phyloP scores from a whole-genome alignment of 805 yeast species.

The Schwanniomyces vanrijiae region DNA sequence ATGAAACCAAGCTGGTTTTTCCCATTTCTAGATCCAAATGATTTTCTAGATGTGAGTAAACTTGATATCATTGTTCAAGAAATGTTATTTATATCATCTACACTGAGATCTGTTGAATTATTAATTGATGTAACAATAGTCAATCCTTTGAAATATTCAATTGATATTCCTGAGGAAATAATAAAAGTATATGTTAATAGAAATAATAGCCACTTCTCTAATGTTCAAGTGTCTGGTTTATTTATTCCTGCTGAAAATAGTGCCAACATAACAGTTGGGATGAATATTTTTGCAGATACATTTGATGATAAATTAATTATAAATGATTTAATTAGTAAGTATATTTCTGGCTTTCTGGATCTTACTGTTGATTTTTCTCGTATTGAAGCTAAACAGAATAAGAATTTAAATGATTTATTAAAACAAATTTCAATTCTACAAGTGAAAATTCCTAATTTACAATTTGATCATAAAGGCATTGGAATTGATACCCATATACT shows the following conservation, averaged over 20 bases:
- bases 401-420: conserved; percentile 12
- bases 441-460: conserved; percentile 24
- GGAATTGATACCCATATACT: background rate
- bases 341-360: conserved; percentile 31
- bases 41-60: conserved; percentile 3
- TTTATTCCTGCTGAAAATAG: conserved; percentile 11
- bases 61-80: conserved; percentile 14
- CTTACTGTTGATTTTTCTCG: conserved; percentile 28
- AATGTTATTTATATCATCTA: conserved; percentile 27
- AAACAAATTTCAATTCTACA: conserved; percentile 16
- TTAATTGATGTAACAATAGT: conserved; percentile 26
- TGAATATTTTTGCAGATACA: background rate
- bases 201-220: conserved; percentile 9
- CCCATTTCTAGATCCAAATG: background rate
- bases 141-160: conserved; percentile 31
- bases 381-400: conserved; percentile 14
- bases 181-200: conserved; percentile 15
- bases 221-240: conserved; percentile 20
- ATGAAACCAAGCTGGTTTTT: background rate
- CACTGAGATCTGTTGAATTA: conserved; percentile 19
- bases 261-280: background rate
- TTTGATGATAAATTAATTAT: conserved; percentile 8
- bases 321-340: conserved; percentile 36
- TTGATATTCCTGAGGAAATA: conserved; percentile 20
- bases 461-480: conserved; percentile 13